Base-by-base conservation (phyloP, 169 alveolate species). In the Theileria orientalis region DNA sequence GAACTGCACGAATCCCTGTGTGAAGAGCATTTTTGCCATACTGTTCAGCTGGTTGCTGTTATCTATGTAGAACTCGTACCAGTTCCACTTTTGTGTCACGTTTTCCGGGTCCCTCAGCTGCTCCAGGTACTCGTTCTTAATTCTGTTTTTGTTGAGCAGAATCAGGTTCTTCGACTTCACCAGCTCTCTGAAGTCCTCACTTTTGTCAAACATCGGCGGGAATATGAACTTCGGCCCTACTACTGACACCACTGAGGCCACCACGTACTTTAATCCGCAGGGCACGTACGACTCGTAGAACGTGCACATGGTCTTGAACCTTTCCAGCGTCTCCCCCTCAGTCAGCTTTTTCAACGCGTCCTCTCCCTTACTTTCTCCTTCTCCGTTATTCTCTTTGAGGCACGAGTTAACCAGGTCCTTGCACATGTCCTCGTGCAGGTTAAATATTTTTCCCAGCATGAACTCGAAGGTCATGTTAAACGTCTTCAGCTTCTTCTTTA, bases 91-190 rank as follows among this genome's bases (percentile, higher is more conserved):
- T 27, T 9, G 6, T 3, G 6, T 5, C 30, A 9, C n/a, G n/a
- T n/a, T n/a, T n/a, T n/a, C n/a, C n/a, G n/a, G n/a, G n/a, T n/a
- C n/a, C 21, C 72, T 41, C 37, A 14, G 33, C 29, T 7, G 37
- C 7, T 49, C 7, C 30, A 49, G 60, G 60, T 49, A 49, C 25
- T 27, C 35, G 25, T 49, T 49, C 32, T 49, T 49, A 13, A 33
- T 8, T 32, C 25, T 49, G 25, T 49, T 49, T n/a, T 49, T 49
- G n/a, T 74, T 41, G 47, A 62, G 37, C 23, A 61, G 19, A 8
- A 62, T 19, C 30, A 74, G 33, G 2, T 44, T 74, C 69, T 74
- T 74, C 27, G 66, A 51, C n/a, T 21, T 23, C n/a, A 74, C 49
- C 23, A 47, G 54, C 27, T 7, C 8, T n/a, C 8, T 66, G 47